A percentile compares a stretch with the other conserved stretches of the same genome.
Evolutionary conservation across 2,329 filamentous ascomycete species (phyloP).

Genomic region (Shiraia bambusicola): DNA sequence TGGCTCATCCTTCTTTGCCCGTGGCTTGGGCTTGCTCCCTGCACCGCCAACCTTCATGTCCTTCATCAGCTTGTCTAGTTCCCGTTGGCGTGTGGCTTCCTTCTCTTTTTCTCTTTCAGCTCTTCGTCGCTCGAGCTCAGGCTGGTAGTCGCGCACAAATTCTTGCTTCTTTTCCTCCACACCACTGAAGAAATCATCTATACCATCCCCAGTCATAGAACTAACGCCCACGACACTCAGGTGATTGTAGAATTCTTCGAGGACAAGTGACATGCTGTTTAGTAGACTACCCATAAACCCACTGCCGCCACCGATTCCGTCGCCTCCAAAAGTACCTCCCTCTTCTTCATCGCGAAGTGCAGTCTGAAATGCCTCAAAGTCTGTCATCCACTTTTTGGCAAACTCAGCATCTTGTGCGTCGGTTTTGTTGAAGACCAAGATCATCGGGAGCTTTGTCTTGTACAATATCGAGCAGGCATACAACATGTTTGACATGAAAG

Average conservation of each 20-base stretch:
- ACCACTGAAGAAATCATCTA: constrained; percentile 91
- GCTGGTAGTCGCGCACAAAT: constrained; percentile 87
- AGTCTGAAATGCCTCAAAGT: constrained; percentile 92
- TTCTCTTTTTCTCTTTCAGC: constrained; percentile 76
- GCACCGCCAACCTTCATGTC: constrained; percentile 69
- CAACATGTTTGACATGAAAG: constrained; percentile 99
- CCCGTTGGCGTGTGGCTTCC: constrained; percentile 69
- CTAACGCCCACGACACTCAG: constrained; percentile 91
- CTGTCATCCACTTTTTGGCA: constrained; percentile 98
- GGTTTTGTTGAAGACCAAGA: constrained; percentile 98
- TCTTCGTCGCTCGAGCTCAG: constrained; percentile 79
- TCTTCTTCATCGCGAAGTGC: constrained; percentile 81
- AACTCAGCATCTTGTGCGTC: constrained; percentile 90
- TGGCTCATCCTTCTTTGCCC: constrained; percentile 46
- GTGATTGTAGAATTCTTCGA: constrained; percentile 97
- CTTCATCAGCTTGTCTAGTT: constrained; percentile 90
- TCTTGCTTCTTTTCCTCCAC: constrained; percentile 85
- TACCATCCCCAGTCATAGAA: constrained; percentile 85
- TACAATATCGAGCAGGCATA: constrained; percentile 98
- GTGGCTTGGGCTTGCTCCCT: constrained; percentile 36
- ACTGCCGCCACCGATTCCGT: constrained; percentile 69
- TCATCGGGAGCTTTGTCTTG: constrained; percentile 98
- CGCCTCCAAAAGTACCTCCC: constrained; percentile 73
- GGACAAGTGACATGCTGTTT: constrained; percentile 96
- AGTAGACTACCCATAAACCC: constrained; percentile 96